Percentiles rank a stretch among this genome's conserved stretches.
Evolutionary conservation across 768 basidiomycete genomes (phyloP).

Genomic region (Dictyophora rubrovolvata): DNA sequence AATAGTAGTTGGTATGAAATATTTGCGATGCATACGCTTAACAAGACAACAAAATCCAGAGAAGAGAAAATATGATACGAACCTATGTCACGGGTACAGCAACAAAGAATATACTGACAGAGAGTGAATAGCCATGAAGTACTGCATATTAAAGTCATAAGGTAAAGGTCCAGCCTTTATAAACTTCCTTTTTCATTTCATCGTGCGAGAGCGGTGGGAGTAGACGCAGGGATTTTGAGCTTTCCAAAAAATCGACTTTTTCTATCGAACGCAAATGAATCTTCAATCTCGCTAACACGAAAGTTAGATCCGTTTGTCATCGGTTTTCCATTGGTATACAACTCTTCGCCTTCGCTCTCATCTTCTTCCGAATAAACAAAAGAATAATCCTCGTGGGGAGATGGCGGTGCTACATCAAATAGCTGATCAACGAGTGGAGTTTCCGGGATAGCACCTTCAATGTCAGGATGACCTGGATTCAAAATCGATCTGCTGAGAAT

Average conservation of each 20-base stretch:
- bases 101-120: not conserved
- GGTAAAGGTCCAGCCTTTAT: not conserved
- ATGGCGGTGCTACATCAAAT: slow-evolving; percentile 9
- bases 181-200: not conserved
- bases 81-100: not conserved
- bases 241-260: slow-evolving; percentile 3
- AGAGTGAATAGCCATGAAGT: not conserved
- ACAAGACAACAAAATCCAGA: not conserved
- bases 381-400: not conserved
- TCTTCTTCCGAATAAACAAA: not conserved
- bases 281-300: not conserved
- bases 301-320: not conserved
- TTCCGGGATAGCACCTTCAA: slow-evolving; percentile 1
- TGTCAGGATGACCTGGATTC: slow-evolving; percentile 1
- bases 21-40: not conserved
- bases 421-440: slow-evolving; percentile 8
- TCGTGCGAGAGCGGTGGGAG: not conserved
- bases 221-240: not conserved
- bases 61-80: not conserved
- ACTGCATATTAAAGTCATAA: not conserved
- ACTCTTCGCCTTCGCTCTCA: not conserved
- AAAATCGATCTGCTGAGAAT: slow-evolving; percentile 3
- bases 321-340: not conserved
- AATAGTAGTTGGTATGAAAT: not conserved
- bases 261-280: slow-evolving; percentile 9